Percentiles rank a stretch among this genome's conserved stretches.
Evolutionary conservation across 768 basidiomycete genomes (phyloP).

Genomic region (Crassisporium funariophilum): DNA sequence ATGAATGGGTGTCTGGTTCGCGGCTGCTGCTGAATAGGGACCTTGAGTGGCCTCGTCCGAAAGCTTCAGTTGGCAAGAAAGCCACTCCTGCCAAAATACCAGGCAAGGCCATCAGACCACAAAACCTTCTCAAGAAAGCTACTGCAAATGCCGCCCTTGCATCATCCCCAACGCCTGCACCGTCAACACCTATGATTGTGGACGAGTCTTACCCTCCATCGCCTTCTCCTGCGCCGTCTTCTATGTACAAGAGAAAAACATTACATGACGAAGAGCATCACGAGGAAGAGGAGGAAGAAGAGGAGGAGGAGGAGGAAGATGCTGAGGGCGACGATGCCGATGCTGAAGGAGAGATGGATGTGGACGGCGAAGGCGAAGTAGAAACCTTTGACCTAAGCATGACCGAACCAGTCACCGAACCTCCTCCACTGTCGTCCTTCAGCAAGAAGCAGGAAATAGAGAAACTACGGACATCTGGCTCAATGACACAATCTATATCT

Average conservation of each 20-base stretch:
- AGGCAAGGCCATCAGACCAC: slow-evolving; percentile 62
- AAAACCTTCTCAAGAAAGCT: slow-evolving; percentile 67
- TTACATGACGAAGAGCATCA: slow-evolving; percentile 70
- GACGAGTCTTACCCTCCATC: slow-evolving; percentile 47
- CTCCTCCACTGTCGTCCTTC: slow-evolving; percentile 63
- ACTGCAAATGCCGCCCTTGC: slow-evolving; percentile 65
- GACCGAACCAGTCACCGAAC: slow-evolving; percentile 50
- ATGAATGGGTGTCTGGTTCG: slow-evolving; percentile 94
- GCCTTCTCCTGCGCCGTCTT: slow-evolving; percentile 56
- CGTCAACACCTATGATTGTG: slow-evolving; percentile 51
- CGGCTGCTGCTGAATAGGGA: slow-evolving; percentile 83
- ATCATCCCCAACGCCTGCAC: slow-evolving; percentile 60
- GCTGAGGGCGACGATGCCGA: slow-evolving; percentile 60
- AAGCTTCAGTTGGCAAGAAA: slow-evolving; percentile 59
- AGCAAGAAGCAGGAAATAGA: slow-evolving; percentile 99
- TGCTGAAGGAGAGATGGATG: slow-evolving; percentile 73
- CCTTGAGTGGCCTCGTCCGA: slow-evolving; percentile 96
- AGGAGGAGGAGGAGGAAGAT: slow-evolving; percentile 54
- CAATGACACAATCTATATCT: slow-evolving; percentile 98
- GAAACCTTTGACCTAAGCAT: slow-evolving; percentile 68
- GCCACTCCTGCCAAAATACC: slow-evolving; percentile 52
- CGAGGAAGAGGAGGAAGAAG: slow-evolving; percentile 55
- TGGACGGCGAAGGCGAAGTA: slow-evolving; percentile 74
- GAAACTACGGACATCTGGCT: slow-evolving; percentile 95
- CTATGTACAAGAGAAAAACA: slow-evolving; percentile 66